Base-by-base conservation (phyloP, 257 asterid genomes). In the Nicotiana otophora region DNA sequence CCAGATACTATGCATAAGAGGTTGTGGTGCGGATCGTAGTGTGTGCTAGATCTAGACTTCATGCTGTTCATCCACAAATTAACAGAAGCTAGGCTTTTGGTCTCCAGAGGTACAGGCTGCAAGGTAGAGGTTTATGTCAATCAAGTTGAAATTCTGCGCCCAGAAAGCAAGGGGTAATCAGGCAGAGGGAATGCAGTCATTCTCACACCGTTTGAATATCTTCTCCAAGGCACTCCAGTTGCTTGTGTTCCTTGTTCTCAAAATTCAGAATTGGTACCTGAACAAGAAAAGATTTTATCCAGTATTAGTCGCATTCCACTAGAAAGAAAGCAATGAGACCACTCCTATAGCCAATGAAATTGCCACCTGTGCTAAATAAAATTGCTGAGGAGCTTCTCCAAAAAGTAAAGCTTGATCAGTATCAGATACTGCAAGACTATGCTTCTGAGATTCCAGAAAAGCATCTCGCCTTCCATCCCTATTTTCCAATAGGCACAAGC, bases 21-120 rank as follows among this genome's bases (percentile, higher is more conserved):
- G 87, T 94, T 94, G 87, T 96, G 98, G 91, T 96, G 94, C 7
- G 95, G 98, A 89, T 93, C 97, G 63, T 94, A 93, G 91, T 94
- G 98, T 79, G 98, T 90, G 87, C 98, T 96, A 23, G 98, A 96
- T 91, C 98, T 94, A 86, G 88, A 87, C 81, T 86, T 86, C 86
- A 89, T 89, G 82, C 89, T 92, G 89, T 91, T 94, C 99, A 94
- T 94, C 99, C 99, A 96, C 86, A 96, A 87, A 91, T 96, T 94
- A 88, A 96, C 87, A 81, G 98, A 90, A 80, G 90, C 89, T 81
- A 94, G 74, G 17, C 76, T 55, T 89, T 92, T 94, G 78, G 88
- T 88, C 85, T 88, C 91, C 88, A 94, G 86, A 91, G 91, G 91
- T 75, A 89, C 86, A 84, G 98, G 98, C 98, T 93, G 98, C 62